These are phyloP conservation scores for Colletotrichum scovillei DNA, from an alignment of 2,329 filamentous ascomycete species.

Conservation along the genomic window DNA sequence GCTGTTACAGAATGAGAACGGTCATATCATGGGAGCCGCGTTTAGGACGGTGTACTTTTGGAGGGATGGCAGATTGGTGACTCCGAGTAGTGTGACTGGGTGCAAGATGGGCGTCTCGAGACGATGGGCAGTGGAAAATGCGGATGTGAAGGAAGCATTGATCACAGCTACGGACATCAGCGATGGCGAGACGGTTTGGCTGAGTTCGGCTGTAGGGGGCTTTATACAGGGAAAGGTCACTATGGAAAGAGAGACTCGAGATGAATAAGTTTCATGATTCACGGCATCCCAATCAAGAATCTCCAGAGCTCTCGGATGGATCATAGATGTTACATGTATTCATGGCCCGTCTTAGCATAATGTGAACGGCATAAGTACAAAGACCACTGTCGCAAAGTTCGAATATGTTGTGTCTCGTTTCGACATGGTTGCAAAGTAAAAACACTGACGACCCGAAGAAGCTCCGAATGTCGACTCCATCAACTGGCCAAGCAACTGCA, in stretches of 20 bases:
- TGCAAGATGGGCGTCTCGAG: conserved; percentile 10
- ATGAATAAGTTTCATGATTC: neutral
- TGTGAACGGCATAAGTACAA: too few species aligned
- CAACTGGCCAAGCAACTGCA: neutral
- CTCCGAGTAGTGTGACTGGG: neutral
- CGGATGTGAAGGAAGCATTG: neutral
- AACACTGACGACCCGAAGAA: too few species aligned
- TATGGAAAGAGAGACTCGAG: neutral
- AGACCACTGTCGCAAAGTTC: too few species aligned
- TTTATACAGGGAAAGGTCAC: neutral
- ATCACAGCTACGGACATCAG: neutral
- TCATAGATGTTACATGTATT: neutral
- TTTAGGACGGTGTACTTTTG: conserved; percentile 10
- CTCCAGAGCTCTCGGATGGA: neutral
- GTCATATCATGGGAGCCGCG: neutral
- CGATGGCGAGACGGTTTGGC: neutral
- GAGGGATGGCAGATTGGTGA: neutral
- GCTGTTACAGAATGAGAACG: neutral
- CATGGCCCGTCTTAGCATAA: neutral
- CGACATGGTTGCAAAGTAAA: too few species aligned
- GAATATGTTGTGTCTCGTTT: too few species aligned
- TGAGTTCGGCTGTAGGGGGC: neutral
- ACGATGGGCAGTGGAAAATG: neutral
- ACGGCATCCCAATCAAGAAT: neutral
- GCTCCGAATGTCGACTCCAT: neutral